phyloP scores from a whole-genome alignment of 2,329 filamentous ascomycete genomes.

The Paracoccidioides brasiliensis region DNA sequence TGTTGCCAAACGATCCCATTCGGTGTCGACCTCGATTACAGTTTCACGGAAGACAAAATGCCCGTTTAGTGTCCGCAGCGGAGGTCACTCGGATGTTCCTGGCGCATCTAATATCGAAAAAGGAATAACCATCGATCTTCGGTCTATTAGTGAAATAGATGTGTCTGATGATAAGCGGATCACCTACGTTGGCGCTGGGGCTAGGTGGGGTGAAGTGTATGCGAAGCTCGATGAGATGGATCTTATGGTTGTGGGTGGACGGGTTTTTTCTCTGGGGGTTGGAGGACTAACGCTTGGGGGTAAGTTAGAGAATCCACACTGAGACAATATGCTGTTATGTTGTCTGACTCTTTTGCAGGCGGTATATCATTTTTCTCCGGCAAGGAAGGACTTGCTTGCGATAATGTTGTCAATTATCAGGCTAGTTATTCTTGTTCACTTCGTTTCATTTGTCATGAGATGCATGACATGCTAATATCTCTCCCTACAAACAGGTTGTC shows the following conservation, averaged over 20 bases:
- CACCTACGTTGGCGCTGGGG: constrained; percentile 19
- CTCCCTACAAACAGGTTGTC: constrained; percentile 15
- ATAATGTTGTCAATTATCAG: constrained; percentile 36
- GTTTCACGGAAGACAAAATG: background rate
- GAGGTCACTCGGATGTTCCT: constrained; percentile 27
- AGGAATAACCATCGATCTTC: constrained; percentile 31
- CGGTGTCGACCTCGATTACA: background rate
- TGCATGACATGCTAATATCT: background rate
- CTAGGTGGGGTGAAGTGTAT: constrained; percentile 22
- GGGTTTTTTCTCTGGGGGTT: constrained; percentile 19
- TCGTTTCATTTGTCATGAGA: background rate
- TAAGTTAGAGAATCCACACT: background rate
- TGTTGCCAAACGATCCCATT: background rate
- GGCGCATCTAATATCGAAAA: constrained; percentile 27
- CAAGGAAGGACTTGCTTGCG: constrained; percentile 36
- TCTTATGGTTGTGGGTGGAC: constrained; percentile 19
- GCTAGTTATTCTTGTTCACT: constrained; percentile 20
- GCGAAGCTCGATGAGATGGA: constrained; percentile 13
- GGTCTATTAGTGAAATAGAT: constrained; percentile 18
- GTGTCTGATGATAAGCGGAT: constrained; percentile 17
- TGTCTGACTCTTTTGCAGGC: background rate
- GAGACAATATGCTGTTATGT: background rate
- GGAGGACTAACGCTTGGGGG: constrained; percentile 26
- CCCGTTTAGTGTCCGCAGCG: constrained; percentile 23
- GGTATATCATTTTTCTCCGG: constrained; percentile 39